These are phyloP conservation scores for Hypoxylon cercidicola DNA, from an alignment of 495 filamentous ascomycete species.

Conservation along the genomic window DNA sequence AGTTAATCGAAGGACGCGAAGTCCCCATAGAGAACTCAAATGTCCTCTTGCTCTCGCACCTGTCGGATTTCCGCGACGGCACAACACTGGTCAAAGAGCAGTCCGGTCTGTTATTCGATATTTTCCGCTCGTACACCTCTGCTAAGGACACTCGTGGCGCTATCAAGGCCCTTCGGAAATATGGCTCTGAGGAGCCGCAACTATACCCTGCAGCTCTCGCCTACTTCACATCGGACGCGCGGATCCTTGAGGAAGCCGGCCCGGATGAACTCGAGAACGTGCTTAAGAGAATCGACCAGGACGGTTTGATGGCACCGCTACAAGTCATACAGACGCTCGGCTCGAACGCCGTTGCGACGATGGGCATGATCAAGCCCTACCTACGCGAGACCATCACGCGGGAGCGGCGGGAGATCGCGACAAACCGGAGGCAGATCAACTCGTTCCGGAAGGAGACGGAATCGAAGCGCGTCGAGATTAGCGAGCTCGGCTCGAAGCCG, in stretches of 20 bases:
- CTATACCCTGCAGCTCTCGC: constrained; percentile 92
- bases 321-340: constrained; percentile 93
- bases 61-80: constrained; percentile 89
- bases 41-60: constrained; percentile 88
- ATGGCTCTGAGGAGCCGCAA: constrained; percentile 90
- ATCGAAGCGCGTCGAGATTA: constrained; percentile 78
- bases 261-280: constrained; percentile 82
- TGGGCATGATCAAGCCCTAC: constrained; percentile 96
- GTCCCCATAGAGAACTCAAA: constrained; percentile 94
- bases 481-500: constrained; percentile 78
- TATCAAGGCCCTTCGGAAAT: constrained; percentile 87
- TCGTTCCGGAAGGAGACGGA: constrained; percentile 90
- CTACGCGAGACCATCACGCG: constrained; percentile 86
- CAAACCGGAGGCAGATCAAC: constrained; percentile 83
- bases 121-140: constrained; percentile 95
- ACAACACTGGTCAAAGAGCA: constrained; percentile 94
- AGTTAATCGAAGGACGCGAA: constrained; percentile 77
- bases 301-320: constrained; percentile 92
- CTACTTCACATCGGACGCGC: constrained; percentile 88
- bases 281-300: constrained; percentile 85
- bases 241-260: constrained; percentile 86
- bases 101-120: constrained; percentile 90
- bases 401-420: constrained; percentile 82
- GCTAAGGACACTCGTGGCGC: constrained; percentile 92
- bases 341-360: constrained; percentile 77